Percentiles rank a stretch among this genome's conserved stretches.
phyloP scores from a whole-genome alignment of 2,329 filamentous ascomycete species.

The Ceratocystis alfenasii region DNA sequence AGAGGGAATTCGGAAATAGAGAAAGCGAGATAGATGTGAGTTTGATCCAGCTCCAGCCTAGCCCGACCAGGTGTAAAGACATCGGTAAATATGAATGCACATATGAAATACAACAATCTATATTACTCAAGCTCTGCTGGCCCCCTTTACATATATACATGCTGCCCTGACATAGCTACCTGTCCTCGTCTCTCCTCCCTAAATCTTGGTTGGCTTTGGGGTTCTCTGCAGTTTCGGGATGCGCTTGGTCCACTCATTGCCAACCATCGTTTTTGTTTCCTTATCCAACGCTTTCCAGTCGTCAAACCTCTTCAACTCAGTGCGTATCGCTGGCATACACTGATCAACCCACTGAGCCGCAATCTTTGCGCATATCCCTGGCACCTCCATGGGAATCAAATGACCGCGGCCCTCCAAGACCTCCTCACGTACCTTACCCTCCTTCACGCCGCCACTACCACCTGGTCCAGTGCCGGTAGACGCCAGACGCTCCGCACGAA shows the following conservation, averaged over 20 bases:
- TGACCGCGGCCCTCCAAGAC: conserved; percentile 58
- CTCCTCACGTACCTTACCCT: conserved; percentile 55
- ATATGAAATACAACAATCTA: conserved; percentile 5
- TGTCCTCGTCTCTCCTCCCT: background rate
- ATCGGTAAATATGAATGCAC: background rate
- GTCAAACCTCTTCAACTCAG: conserved; percentile 45
- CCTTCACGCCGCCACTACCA: conserved; percentile 52
- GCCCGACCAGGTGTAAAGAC: too few relatives aligned
- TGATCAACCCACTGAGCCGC: conserved; percentile 44
- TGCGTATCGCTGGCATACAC: conserved; percentile 47
- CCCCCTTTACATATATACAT: too few relatives aligned
- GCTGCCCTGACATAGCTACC: background rate
- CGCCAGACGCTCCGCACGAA: conserved; percentile 47
- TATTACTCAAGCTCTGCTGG: background rate
- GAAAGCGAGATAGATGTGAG: too few relatives aligned
- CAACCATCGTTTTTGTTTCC: conserved; percentile 44
- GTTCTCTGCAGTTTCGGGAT: conserved; percentile 15
- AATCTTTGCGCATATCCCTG: conserved; percentile 50
- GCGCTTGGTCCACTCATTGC: conserved; percentile 25
- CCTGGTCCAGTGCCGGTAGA: conserved; percentile 54
- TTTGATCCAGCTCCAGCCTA: too few relatives aligned
- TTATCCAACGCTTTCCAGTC: conserved; percentile 41
- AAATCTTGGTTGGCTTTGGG: conserved; percentile 13
- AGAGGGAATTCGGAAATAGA: too few relatives aligned
- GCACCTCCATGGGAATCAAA: conserved; percentile 72